These are phyloP conservation scores for Fusarium anthophilum DNA, from an alignment of 2,329 filamentous ascomycete species.

Conservation along the genomic window DNA sequence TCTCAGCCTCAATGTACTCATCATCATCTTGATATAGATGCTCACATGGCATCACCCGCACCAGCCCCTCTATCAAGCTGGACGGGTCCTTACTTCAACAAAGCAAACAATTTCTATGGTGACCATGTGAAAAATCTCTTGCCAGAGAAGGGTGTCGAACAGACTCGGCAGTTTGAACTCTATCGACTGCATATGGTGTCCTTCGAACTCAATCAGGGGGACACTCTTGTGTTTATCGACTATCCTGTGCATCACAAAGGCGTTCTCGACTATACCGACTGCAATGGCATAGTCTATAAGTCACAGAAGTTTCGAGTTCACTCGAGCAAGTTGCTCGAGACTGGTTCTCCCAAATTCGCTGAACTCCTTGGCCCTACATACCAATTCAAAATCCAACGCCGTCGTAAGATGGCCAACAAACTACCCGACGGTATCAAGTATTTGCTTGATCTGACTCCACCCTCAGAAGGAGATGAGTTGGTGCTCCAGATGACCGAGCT, in stretches of 20 bases:
- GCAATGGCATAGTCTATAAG: constrained; percentile 47
- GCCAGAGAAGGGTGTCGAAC: constrained; percentile 22
- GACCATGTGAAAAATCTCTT: constrained; percentile 12
- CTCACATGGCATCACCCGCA: background rate
- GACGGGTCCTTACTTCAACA: constrained; percentile 33
- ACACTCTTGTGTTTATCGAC: constrained; percentile 57
- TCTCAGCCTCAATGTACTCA: background rate
- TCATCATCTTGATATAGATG: background rate
- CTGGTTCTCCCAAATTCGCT: constrained; percentile 58
- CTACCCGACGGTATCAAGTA: constrained; percentile 61
- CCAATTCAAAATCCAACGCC: constrained; percentile 53
- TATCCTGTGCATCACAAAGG: constrained; percentile 43
- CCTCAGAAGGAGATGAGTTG: constrained; percentile 69
- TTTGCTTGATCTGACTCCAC: constrained; percentile 71
- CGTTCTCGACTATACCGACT: constrained; percentile 42
- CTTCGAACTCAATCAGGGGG: constrained; percentile 48
- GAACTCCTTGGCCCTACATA: constrained; percentile 54
- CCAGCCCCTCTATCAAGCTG: constrained; percentile 21
- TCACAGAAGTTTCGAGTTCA: constrained; percentile 55
- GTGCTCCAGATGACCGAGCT: constrained; percentile 67
- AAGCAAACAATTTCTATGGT: background rate
- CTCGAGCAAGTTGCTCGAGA: constrained; percentile 57
- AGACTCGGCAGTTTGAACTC: constrained; percentile 40
- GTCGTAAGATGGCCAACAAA: constrained; percentile 47
- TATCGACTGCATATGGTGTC: constrained; percentile 40